phyloP scores from a whole-genome alignment of 2,329 filamentous ascomycete genomes.

The Fusarium sambucinum region DNA sequence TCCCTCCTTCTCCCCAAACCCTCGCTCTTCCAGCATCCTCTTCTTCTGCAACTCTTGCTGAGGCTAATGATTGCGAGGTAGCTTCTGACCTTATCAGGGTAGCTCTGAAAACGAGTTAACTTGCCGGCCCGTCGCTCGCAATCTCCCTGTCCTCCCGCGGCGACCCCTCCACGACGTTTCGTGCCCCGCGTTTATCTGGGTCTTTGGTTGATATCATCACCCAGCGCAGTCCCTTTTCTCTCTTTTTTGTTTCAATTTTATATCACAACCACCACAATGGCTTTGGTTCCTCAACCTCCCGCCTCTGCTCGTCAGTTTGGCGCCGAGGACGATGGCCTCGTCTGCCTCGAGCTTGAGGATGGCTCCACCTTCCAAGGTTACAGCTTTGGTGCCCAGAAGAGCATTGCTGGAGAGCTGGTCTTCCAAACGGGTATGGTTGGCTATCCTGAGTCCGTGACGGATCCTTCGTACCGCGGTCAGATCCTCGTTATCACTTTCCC shows the following conservation, averaged over 20 bases:
- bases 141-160: constrained; percentile 44
- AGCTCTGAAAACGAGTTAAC: constrained; percentile 56
- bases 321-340: constrained; percentile 68
- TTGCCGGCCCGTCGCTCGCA: constrained; percentile 53
- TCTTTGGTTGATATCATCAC: constrained; percentile 31
- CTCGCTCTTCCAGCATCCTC: constrained; percentile 40
- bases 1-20: constrained; percentile 40
- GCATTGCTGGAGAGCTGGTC: constrained; percentile 94
- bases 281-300: constrained; percentile 60
- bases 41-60: constrained; percentile 43
- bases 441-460: constrained; percentile 93
- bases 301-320: constrained; percentile 71
- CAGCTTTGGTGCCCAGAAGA: constrained; percentile 96
- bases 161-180: constrained; percentile 40
- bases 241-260: constrained; percentile 16
- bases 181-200: constrained; percentile 49
- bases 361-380: constrained; percentile 91
- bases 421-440: constrained; percentile 99
- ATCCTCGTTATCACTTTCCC: constrained; percentile 98
- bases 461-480: constrained; percentile 90
- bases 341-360: constrained; percentile 94
- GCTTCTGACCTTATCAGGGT: constrained; percentile 54
- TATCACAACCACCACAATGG: constrained; percentile 49
- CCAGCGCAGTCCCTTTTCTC: constrained; percentile 26
- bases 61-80: constrained; percentile 56